These are phyloP conservation scores for Crithidia brevicula DNA, from an alignment of 208 protist genomes.

Conservation along the genomic window DNA sequence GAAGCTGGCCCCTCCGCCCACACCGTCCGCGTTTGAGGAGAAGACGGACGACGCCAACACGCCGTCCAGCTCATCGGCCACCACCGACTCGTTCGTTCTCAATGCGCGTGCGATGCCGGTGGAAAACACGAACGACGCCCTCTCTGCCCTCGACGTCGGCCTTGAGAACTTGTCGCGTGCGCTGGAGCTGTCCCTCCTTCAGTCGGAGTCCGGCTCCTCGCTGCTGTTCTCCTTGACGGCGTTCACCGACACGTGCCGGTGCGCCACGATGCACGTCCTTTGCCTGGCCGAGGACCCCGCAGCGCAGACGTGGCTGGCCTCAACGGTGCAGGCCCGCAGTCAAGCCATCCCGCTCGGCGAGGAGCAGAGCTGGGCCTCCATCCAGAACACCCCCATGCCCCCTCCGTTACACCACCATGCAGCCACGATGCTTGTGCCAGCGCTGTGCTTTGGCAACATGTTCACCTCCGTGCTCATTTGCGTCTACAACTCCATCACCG, in stretches of 20 bases:
- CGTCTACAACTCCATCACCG: conserved; percentile 83
- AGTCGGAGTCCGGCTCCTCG: conserved; percentile 76
- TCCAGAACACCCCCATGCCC: conserved; percentile 80
- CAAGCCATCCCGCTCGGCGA: conserved; percentile 61
- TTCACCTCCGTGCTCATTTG: conserved; percentile 82
- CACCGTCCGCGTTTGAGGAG: conserved; percentile 62
- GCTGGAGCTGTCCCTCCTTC: conserved; percentile 58
- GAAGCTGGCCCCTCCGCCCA: conserved; percentile 55
- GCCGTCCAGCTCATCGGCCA: conserved; percentile 21
- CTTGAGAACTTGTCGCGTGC: conserved; percentile 79
- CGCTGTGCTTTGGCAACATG: conserved; percentile 82
- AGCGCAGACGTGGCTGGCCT: conserved; percentile 73
- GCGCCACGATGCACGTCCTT: conserved; percentile 76
- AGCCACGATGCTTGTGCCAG: conserved; percentile 72
- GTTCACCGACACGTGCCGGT: conserved; percentile 75
- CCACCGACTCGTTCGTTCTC: conserved; percentile 69
- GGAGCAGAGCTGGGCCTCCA: conserved; percentile 72
- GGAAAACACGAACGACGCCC: conserved; percentile 74
- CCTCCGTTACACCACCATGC: conserved; percentile 77
- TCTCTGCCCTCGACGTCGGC: conserved; percentile 81
- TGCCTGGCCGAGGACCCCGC: conserved; percentile 80
- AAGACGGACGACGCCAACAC: conserved; percentile 31
- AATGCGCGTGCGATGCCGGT: conserved; percentile 57
- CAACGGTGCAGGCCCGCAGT: conserved; percentile 67
- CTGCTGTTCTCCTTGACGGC: conserved; percentile 80